Evolutionary conservation across 768 basidiomycete genomes (phyloP).

Genomic region (Tricholoma saponaceum): DNA sequence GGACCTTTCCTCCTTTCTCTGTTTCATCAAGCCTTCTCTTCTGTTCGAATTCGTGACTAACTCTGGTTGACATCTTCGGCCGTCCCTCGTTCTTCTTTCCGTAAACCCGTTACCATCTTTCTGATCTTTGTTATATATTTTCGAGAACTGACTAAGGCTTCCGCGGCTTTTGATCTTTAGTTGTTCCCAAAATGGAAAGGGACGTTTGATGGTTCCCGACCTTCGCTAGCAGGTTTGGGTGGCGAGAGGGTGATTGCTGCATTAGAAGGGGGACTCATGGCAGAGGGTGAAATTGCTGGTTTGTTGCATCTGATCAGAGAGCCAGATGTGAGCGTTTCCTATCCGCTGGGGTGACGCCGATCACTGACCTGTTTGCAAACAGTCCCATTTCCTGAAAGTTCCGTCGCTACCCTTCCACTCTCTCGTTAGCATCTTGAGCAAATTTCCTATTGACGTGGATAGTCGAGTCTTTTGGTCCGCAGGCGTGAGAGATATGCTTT

Average conservation of each 20-base stretch:
- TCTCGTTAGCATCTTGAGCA: constrained; percentile 69
- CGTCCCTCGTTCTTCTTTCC: neutral
- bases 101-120: neutral
- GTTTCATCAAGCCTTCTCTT: no score
- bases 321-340: constrained; percentile 59
- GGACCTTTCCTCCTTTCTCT: no score
- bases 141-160: neutral
- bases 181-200: constrained; percentile 83
- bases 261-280: constrained; percentile 61
- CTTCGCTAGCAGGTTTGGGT: constrained; percentile 62
- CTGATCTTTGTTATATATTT: neutral
- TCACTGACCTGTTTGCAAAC: constrained; percentile 12
- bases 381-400: constrained; percentile 88
- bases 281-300: constrained; percentile 61
- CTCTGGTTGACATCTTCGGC: no score
- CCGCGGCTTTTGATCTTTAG: constrained; percentile 28
- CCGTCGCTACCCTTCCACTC: constrained; percentile 78
- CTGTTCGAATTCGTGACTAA: no score
- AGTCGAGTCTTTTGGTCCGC: constrained; percentile 74
- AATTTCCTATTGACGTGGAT: constrained; percentile 75
- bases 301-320: constrained; percentile 69
- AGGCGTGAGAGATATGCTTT: constrained; percentile 58
- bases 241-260: constrained; percentile 55
- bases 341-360: neutral
- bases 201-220: constrained; percentile 61